Evolutionary conservation across 257 asterid genomes (phyloP).

Genomic region (Solanum tacnaense): DNA sequence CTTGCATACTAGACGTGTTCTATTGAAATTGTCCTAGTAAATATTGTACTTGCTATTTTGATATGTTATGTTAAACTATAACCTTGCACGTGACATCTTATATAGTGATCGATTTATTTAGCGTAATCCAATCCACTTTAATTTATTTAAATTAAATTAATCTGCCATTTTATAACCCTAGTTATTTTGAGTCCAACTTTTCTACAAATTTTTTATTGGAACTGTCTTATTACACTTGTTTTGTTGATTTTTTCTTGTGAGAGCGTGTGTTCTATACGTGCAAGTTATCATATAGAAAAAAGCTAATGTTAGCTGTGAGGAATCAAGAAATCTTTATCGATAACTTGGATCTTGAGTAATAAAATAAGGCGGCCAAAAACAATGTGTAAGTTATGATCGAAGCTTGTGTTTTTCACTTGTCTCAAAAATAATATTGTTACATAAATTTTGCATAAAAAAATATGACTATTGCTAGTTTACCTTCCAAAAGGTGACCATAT

Average conservation of each 20-base stretch:
- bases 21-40: not conserved
- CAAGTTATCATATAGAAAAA: not conserved
- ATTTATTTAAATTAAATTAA: not conserved
- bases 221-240: not conserved
- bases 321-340: too few species aligned
- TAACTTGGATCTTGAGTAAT: not conserved
- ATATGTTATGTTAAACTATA: not conserved
- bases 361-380: not conserved
- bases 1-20: not conserved
- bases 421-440: not conserved
- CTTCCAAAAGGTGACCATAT: not conserved
- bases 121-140: fast-evolving
- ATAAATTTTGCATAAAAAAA: not conserved
- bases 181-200: not conserved
- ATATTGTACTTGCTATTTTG: not conserved
- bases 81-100: not conserved
- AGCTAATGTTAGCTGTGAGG: not conserved
- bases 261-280: not conserved
- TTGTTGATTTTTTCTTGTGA: not conserved
- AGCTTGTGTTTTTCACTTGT: not conserved
- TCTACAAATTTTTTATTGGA: not conserved
- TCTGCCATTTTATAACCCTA: not conserved
- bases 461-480: not conserved
- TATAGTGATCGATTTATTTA: not conserved
- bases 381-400: not conserved